A percentile compares a stretch with the other conserved stretches of the same genome.
Conservation (phyloP, 495 filamentous ascomycete genomes). For the Talaromyces thailandensis region DNA sequence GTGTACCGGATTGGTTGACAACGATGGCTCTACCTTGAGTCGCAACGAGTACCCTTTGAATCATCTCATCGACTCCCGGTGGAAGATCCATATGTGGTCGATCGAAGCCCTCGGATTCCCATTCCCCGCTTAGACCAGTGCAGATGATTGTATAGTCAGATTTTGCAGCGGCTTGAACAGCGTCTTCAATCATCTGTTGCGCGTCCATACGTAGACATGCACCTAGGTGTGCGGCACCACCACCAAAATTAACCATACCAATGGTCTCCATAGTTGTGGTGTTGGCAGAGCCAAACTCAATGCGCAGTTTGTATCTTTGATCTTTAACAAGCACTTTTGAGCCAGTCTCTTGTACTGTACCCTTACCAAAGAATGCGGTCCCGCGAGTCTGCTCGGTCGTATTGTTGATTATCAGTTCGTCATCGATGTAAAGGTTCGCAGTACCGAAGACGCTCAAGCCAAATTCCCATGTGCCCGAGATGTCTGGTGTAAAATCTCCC, state of each 20-base stretch:
- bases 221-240: constrained; percentile 41
- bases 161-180: constrained; percentile 46
- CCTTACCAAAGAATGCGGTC: constrained; percentile 46
- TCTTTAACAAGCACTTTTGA: constrained; percentile 41
- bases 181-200: constrained; percentile 35
- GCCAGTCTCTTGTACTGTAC: constrained; percentile 48
- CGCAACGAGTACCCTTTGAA: constrained; percentile 45
- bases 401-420: constrained; percentile 58
- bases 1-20: not conserved
- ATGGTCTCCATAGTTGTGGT: constrained; percentile 49
- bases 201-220: not conserved
- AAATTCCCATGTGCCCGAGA: constrained; percentile 56
- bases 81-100: constrained; percentile 69
- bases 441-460: constrained; percentile 64
- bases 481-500: constrained; percentile 44
- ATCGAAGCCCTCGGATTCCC: constrained; percentile 81
- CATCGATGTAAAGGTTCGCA: constrained; percentile 57
- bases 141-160: constrained; percentile 64
- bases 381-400: constrained; percentile 45
- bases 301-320: constrained; percentile 44
- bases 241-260: constrained; percentile 43
- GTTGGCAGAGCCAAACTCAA: constrained; percentile 56
- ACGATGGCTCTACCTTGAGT: not conserved
- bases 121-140: constrained; percentile 71
- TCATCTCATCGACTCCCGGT: constrained; percentile 51